These are phyloP conservation scores for Suillus sp. DNA, from an alignment of 768 basidiomycete species.

Conservation along the genomic window DNA sequence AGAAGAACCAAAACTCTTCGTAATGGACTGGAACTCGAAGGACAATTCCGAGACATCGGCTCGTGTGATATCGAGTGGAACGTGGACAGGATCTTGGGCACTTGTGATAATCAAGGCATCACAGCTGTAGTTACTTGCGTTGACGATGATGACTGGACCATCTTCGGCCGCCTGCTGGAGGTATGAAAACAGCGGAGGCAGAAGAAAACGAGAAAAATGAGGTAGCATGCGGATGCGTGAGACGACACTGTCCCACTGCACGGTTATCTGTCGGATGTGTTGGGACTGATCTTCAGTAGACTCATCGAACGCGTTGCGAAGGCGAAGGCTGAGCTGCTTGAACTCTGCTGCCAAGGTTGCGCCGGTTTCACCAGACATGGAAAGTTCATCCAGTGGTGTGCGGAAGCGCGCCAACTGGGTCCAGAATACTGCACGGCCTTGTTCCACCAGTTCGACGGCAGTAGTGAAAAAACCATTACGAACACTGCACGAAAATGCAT, in stretches of 20 bases:
- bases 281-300: not conserved
- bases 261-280: too few species aligned
- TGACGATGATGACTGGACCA: slow-evolving; percentile 23
- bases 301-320: not conserved
- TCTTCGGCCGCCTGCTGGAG: slow-evolving; percentile 18
- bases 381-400: not conserved
- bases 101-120: slow-evolving; percentile 15
- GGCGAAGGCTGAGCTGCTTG: slow-evolving; percentile 8
- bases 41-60: not conserved
- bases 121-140: slow-evolving; percentile 18
- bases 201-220: slow-evolving; percentile 20
- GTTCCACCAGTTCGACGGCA: slow-evolving; percentile 2
- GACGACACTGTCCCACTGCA: too few species aligned
- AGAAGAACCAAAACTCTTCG: not conserved
- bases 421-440: not conserved
- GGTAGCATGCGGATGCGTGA: not conserved
- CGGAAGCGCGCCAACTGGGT: slow-evolving; percentile 1
- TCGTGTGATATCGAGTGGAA: slow-evolving; percentile 1
- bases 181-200: too few species aligned
- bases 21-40: not conserved
- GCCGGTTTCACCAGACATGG: not conserved
- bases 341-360: slow-evolving; percentile 14
- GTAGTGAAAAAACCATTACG: not conserved
- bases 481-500: not conserved
- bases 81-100: not conserved